Percentiles rank a stretch among this genome's conserved stretches.
Conservation (phyloP, 495 filamentous ascomycete genomes). For the Neurospora sp. region DNA sequence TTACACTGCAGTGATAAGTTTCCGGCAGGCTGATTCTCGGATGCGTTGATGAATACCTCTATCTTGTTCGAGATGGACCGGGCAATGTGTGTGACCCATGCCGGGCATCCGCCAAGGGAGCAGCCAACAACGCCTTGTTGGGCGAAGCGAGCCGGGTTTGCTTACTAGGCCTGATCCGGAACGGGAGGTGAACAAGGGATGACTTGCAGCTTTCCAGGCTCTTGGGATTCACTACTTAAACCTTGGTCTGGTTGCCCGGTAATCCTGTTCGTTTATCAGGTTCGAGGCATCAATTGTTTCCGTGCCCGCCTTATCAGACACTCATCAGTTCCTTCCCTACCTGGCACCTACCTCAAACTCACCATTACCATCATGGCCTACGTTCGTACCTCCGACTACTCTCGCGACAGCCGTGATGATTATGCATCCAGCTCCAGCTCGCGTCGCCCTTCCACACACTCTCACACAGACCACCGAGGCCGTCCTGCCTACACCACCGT, state of each 20-base stretch:
- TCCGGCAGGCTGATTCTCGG: background rate
- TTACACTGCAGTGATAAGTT: background rate
- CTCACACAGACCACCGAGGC: background rate
- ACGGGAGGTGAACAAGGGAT: background rate
- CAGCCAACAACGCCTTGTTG: background rate
- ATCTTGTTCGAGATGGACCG: background rate
- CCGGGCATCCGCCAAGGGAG: background rate
- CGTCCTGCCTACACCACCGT: background rate
- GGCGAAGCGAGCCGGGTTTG: background rate
- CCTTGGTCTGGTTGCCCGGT: background rate
- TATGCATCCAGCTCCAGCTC: background rate
- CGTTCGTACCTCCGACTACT: background rate
- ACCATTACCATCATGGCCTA: background rate
- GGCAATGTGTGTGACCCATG: background rate
- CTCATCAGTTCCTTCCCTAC: no score
- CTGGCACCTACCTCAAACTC: no score
- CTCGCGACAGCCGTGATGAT: background rate
- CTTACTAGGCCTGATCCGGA: background rate
- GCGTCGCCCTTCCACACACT: background rate
- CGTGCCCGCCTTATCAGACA: no score
- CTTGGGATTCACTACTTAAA: background rate
- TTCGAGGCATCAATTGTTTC: no score
- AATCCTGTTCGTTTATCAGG: no score
- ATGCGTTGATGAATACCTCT: background rate
- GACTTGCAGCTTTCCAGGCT: background rate